phyloP scores from a whole-genome alignment of 2,329 filamentous ascomycete species.

The Fusarium citri region DNA sequence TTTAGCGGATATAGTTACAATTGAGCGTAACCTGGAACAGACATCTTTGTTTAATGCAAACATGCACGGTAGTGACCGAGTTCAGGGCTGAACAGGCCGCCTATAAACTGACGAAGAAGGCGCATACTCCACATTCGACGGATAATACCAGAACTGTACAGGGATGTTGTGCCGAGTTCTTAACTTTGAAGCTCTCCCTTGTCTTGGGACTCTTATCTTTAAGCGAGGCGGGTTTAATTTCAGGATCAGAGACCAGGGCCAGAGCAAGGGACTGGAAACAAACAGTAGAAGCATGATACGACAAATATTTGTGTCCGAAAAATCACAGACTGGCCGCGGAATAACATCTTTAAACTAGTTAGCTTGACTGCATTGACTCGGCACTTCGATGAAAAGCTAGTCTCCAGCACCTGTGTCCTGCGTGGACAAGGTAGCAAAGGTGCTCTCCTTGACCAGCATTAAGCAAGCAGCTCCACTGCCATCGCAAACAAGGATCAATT shows the following conservation, averaged over 20 bases:
- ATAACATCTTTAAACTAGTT: neutral
- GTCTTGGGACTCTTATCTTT: neutral
- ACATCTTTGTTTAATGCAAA: neutral
- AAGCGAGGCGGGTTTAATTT: slow-evolving; percentile 1
- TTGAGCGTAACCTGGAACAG: neutral
- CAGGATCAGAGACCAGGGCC: neutral
- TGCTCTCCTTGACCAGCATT: neutral
- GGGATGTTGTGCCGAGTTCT: neutral
- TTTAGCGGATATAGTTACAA: neutral
- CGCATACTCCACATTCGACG: neutral
- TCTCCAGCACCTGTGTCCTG: neutral
- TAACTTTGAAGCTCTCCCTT: neutral
- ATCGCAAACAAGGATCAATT: neutral
- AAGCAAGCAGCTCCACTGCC: neutral
- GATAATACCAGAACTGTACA: neutral
- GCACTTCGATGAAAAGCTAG: neutral
- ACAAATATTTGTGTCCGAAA: neutral
- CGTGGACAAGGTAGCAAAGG: neutral
- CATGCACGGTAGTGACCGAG: neutral
- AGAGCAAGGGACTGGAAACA: neutral
- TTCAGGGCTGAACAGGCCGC: neutral
- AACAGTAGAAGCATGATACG: neutral
- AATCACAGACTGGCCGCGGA: neutral
- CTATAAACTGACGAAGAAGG: neutral
- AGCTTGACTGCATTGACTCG: neutral